Evolutionary conservation across 2,329 filamentous ascomycete species (phyloP).

Genomic region (Biscogniauxia marginata): DNA sequence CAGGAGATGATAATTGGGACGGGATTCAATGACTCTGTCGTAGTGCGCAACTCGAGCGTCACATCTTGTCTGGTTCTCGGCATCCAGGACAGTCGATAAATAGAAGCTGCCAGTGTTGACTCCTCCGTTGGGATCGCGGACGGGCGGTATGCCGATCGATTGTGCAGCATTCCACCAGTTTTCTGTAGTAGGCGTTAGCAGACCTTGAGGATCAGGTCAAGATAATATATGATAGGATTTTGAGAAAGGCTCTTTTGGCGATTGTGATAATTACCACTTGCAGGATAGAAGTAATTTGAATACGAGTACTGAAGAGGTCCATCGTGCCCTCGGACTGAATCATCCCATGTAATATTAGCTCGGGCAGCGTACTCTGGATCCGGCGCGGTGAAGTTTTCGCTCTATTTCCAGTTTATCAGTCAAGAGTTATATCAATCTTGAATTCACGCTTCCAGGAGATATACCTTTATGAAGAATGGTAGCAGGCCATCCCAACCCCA

Average conservation of each 20-base stretch:
- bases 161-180: conserved; percentile 31
- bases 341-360: conserved; percentile 31
- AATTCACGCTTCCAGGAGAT: neutral
- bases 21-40: conserved; percentile 32
- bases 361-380: conserved; percentile 20
- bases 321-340: conserved; percentile 26
- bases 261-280: conserved; percentile 21
- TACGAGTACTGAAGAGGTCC: conserved; percentile 34
- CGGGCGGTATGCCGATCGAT: conserved; percentile 20
- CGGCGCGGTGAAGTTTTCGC: conserved; percentile 32
- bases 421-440: conserved; percentile 8
- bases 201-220: too few species aligned
- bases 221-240: too few species aligned
- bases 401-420: conserved; percentile 12
- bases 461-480: conserved; percentile 43
- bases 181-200: neutral
- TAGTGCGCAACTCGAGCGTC: conserved; percentile 31
- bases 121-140: conserved; percentile 25
- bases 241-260: too few species aligned
- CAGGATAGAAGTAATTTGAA: conserved; percentile 32
- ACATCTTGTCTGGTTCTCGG: conserved; percentile 30
- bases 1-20: conserved; percentile 60
- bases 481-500: conserved; percentile 39
- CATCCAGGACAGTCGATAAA: conserved; percentile 31
- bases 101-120: conserved; percentile 27